A percentile compares a stretch with the other conserved stretches of the same genome.
Evolutionary conservation across 176 grass and related monocot species (phyloP).

Genomic region (Pharus latifolius): DNA sequence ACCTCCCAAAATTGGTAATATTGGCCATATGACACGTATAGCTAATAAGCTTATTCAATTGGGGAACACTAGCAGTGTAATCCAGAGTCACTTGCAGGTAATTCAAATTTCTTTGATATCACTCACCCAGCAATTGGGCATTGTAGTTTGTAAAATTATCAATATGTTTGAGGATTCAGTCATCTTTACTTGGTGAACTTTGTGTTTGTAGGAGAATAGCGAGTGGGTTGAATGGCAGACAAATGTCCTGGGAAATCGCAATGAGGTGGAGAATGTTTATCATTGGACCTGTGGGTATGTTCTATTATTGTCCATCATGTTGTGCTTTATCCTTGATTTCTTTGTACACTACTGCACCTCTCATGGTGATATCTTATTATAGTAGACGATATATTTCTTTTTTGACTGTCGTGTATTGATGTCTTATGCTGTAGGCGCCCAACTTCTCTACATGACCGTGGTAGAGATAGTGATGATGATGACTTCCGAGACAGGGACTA

Average conservation of each 20-base stretch:
- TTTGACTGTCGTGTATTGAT: background rate
- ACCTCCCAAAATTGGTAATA: slow-evolving; percentile 60
- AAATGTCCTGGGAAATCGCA: slow-evolving; percentile 43
- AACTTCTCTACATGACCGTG: slow-evolving; percentile 61
- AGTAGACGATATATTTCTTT: background rate
- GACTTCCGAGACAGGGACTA: slow-evolving; percentile 79
- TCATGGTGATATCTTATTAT: background rate
- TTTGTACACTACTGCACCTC: background rate
- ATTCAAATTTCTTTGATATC: background rate
- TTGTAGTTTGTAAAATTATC: background rate
- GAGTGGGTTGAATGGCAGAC: slow-evolving; percentile 63
- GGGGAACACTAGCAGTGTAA: slow-evolving; percentile 41
- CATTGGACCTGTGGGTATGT: slow-evolving; percentile 75
- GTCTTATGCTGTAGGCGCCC: slow-evolving; percentile 51
- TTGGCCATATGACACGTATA: slow-evolving; percentile 66
- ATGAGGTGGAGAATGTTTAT: slow-evolving; percentile 62
- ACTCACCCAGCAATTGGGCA: background rate
- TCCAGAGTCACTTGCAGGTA: slow-evolving; percentile 62
- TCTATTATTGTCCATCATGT: background rate
- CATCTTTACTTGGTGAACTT: background rate
- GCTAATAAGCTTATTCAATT: slow-evolving; percentile 77
- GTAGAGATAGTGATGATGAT: slow-evolving; percentile 71
- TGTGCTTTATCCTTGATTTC: background rate
- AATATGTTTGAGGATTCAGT: background rate
- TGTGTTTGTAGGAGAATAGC: slow-evolving; percentile 33